Percentiles rank a stretch among this genome's conserved stretches.
Conservation (phyloP, 192 early-diverging fungal genomes). For the Glomus cerebriforme region DNA sequence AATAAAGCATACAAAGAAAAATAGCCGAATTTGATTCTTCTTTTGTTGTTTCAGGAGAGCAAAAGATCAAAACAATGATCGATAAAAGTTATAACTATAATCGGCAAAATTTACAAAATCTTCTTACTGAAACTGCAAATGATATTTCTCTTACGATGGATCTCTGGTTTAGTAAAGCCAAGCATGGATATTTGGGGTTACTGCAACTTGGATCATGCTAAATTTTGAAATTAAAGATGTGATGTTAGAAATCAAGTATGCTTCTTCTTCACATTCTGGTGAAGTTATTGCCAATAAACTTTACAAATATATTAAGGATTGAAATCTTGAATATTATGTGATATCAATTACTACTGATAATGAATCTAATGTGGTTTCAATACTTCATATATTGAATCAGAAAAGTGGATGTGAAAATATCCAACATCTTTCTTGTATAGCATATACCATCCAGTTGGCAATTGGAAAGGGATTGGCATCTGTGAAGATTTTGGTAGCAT, state of each 20-base stretch:
- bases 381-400: background rate
- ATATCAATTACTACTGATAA: background rate
- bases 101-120: too few species aligned
- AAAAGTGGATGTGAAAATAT: too few species aligned
- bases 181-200: slow-evolving; percentile 1
- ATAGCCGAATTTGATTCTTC: too few species aligned
- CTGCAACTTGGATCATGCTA: background rate
- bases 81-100: too few species aligned
- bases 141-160: too few species aligned
- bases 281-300: background rate
- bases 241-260: background rate
- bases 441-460: background rate
- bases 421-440: background rate
- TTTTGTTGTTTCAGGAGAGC: too few species aligned
- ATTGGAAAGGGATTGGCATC: background rate
- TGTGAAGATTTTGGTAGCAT: background rate
- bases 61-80: too few species aligned
- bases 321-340: background rate
- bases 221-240: background rate
- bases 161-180: background rate
- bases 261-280: background rate
- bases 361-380: background rate
- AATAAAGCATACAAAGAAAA: too few species aligned
- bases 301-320: too few species aligned
- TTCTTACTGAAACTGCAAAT: too few species aligned